phyloP scores from a whole-genome alignment of 2,329 filamentous ascomycete genomes.

The Pseudomassariella vexata region DNA sequence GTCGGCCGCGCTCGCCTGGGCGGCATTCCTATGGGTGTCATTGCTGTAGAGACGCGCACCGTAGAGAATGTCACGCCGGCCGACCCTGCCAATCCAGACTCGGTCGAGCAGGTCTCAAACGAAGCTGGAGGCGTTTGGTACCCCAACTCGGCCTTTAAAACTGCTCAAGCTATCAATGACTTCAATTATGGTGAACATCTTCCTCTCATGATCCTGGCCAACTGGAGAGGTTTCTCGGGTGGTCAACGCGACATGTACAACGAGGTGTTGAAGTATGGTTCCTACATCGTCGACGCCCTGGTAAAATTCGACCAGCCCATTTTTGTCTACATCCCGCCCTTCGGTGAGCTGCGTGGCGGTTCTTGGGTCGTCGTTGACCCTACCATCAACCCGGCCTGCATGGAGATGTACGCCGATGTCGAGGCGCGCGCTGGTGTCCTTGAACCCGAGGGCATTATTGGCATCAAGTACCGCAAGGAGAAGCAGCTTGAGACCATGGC shows the following conservation, averaged over 20 bases:
- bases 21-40: constrained; percentile 97
- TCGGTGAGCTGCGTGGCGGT: constrained; percentile 93
- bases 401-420: constrained; percentile 99
- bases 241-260: constrained; percentile 99
- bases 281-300: constrained; percentile 96
- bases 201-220: constrained; percentile 97
- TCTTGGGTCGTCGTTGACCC: constrained; percentile 99
- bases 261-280: constrained; percentile 98
- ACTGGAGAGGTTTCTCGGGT: constrained; percentile 99
- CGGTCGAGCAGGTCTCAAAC: constrained; percentile 88
- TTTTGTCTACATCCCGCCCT: constrained; percentile 97
- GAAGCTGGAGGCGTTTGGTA: constrained; percentile 99
- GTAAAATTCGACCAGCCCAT: constrained; percentile 98
- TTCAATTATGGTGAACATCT: constrained; percentile 99
- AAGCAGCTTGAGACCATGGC: constrained; percentile 98
- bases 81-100: constrained; percentile 96
- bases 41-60: constrained; percentile 90
- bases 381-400: constrained; percentile 90
- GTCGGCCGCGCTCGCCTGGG: constrained; percentile 93
- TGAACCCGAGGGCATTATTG: constrained; percentile 95
- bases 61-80: constrained; percentile 96
- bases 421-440: constrained; percentile 95
- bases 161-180: constrained; percentile 95
- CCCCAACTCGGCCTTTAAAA: constrained; percentile 99
- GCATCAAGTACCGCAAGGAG: constrained; percentile 97